Evolutionary conservation across 306 rosid genomes (phyloP).

Genomic region (Malus asiatica): DNA sequence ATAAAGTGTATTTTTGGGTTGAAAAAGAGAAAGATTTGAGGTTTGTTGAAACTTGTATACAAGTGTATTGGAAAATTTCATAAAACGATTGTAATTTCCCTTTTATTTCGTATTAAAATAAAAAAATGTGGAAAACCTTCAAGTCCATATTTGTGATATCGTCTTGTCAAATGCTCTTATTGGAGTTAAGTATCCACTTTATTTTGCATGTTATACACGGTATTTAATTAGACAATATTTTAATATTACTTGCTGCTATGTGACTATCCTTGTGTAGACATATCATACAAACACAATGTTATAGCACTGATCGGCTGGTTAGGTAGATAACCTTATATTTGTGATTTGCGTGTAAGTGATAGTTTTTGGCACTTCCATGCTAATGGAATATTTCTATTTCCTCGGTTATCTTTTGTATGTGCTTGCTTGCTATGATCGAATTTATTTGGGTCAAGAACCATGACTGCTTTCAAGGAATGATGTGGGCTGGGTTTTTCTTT

Average conservation of each 20-base stretch:
- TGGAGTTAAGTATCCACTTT: not conserved
- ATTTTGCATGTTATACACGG: not conserved
- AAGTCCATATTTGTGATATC: not conserved
- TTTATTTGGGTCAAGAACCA: not conserved
- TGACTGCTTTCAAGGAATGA: not conserved
- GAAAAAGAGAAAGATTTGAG: not conserved
- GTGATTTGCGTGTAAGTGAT: not conserved
- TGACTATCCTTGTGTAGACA: not conserved
- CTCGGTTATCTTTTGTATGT: not conserved
- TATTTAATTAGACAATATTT: not conserved
- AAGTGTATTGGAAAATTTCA: not conserved
- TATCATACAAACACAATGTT: not conserved
- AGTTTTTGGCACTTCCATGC: not conserved
- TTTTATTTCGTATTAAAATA: not conserved
- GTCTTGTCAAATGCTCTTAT: not conserved
- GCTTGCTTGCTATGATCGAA: not conserved
- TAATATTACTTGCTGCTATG: not conserved
- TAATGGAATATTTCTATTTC: not conserved
- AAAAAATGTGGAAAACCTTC: not conserved
- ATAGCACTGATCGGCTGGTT: not conserved
- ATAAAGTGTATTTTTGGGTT: not conserved
- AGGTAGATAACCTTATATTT: not conserved
- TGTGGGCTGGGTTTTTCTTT: constrained; percentile 1
- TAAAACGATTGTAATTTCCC: not conserved
- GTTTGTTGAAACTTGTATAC: not conserved